Conservation (phyloP, 2,329 filamentous ascomycete genomes). For the Aureobasidium sp. region DNA sequence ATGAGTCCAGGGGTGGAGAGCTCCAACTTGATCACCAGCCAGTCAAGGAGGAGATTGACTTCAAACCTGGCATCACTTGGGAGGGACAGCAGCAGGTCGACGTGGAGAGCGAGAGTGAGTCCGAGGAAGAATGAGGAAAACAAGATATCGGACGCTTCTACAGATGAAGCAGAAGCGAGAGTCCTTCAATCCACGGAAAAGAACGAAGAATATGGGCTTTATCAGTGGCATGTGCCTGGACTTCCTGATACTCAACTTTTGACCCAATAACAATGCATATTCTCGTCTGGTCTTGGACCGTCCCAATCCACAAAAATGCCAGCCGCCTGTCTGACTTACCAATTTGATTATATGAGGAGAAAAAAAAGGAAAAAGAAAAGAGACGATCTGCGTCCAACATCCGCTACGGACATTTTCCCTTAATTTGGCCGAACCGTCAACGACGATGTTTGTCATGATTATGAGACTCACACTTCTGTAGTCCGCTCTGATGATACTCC, state of each 20-base stretch:
- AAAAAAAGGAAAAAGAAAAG: background rate
- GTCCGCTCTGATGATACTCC: background rate
- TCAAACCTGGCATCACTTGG: background rate
- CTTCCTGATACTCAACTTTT: no score
- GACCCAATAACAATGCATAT: no score
- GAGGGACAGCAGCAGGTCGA: background rate
- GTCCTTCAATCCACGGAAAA: no score
- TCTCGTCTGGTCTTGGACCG: background rate
- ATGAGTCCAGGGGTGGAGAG: background rate
- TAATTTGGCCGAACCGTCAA: background rate
- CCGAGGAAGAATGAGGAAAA: background rate
- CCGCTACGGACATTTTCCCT: slow-evolving; percentile 1
- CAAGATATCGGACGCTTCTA: background rate
- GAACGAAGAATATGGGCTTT: background rate
- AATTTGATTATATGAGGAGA: background rate
- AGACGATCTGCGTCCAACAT: background rate
- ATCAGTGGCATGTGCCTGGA: no score
- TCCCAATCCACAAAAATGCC: background rate
- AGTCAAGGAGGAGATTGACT: background rate
- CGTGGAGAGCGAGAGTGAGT: background rate
- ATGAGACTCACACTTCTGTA: background rate
- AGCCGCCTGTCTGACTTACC: no score
- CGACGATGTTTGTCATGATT: slow-evolving; percentile 1
- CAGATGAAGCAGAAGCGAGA: background rate
- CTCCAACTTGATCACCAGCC: background rate